phyloP scores from a whole-genome alignment of 495 filamentous ascomycete genomes.

The Penicillium desertorum region DNA sequence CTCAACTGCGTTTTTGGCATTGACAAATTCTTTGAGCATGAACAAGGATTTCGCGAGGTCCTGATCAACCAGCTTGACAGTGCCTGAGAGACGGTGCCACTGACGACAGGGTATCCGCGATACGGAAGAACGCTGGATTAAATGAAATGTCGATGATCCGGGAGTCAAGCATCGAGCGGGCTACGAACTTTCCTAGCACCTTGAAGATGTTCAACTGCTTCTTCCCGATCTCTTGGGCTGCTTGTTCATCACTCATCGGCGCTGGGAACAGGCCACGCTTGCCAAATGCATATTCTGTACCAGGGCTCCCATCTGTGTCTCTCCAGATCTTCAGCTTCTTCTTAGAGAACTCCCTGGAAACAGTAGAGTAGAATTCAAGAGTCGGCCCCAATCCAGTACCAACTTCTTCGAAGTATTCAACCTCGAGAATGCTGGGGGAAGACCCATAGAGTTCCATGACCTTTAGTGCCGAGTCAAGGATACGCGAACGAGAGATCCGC shows the following conservation, averaged over 20 bases:
- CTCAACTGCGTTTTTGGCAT: conserved; percentile 77
- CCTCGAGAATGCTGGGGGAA: conserved; percentile 91
- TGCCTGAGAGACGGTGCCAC: conserved; percentile 84
- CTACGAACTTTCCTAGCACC: conserved; percentile 95
- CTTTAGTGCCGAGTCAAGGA: conserved; percentile 94
- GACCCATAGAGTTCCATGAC: conserved; percentile 99
- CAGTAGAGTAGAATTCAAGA: conserved; percentile 96
- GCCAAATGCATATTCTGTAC: conserved; percentile 83
- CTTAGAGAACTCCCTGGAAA: conserved; percentile 96
- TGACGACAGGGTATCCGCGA: conserved; percentile 69
- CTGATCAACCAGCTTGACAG: conserved; percentile 84
- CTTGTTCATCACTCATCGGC: conserved; percentile 80
- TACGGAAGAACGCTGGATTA: conserved; percentile 96
- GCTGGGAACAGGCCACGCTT: conserved; percentile 86
- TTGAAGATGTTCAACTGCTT: conserved; percentile 85
- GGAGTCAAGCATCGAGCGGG: conserved; percentile 96
- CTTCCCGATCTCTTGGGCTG: conserved; percentile 71
- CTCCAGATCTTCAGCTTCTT: conserved; percentile 97
- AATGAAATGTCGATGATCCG: conserved; percentile 98
- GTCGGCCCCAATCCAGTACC: conserved; percentile 96
- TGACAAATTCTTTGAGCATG: conserved; percentile 82
- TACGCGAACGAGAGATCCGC: conserved; percentile 86
- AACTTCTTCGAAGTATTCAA: conserved; percentile 99
- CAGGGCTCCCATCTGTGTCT: conserved; percentile 76
- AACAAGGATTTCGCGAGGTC: conserved; percentile 83